Evolutionary conservation across 2,329 filamentous ascomycete species (phyloP), one percentile per base, ranked within the genome.

Genomic region (Metarhizium guizhouense): DNA sequence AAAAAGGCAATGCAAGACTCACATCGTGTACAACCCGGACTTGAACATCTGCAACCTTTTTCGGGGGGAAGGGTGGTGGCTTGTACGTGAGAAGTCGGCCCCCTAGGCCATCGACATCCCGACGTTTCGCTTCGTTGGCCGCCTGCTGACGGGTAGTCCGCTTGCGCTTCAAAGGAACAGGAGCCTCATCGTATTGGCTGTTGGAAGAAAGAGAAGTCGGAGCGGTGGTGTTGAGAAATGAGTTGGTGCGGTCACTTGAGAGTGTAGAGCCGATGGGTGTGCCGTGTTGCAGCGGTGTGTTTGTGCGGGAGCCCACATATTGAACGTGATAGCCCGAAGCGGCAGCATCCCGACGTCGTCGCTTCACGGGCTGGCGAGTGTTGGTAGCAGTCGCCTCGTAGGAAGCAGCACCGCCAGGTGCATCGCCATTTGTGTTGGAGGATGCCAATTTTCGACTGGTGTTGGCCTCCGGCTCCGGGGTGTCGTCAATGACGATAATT

Each of bases 81-180:
- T 90, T 82, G 68, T 97, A 97, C 61, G 83, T 87, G 61, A 84
- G 78, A 66, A 86, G 89, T 20, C 86, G 83, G 68, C 92, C 86
- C 29, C 83, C 82, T 43, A 84, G 78, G 29, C 78, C 78, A 64
- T 91, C 87, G 48, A 87, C 74, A 65, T 94, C 88, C 64, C 87
- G 82, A 62, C 86, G 80, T 69, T 90, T 93, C 54, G 88, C 86
- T 69, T 95, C 89, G 67, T 91, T 89, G 65, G 89, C 87, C 55
- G 86, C 80, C 61, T 92, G 88, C 62, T 92, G 88, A 58, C 90
- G 83, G 48, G 88, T 90, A 29, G 53, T 58, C 16, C 94, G 83
- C 74, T 96, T 96, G 65, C 92, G 83, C 76, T 97, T 97, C 70
- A 94, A 88, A 38, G 91, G 90, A n/a, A 83, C 76, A 53, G 81